These are phyloP conservation scores for Talaromyces sp. DNA, from an alignment of 2,329 filamentous ascomycete species.

Conservation along the genomic window DNA sequence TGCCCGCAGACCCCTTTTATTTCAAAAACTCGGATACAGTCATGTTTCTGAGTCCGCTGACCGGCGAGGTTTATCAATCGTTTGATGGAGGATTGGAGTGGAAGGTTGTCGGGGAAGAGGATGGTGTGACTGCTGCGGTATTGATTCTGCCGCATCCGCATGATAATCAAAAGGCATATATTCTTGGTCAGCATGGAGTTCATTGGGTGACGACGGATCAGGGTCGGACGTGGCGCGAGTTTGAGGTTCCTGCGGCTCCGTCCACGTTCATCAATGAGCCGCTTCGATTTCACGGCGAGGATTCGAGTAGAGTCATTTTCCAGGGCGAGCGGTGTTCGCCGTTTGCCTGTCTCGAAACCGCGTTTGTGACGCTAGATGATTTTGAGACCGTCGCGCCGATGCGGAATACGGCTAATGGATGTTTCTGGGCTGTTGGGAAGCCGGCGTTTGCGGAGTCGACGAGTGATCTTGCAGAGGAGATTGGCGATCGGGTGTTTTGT, in stretches of 20 bases:
- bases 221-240: constrained; percentile 77
- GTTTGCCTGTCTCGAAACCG: constrained; percentile 61
- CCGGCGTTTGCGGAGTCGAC: constrained; percentile 58
- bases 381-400: constrained; percentile 70
- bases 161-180: constrained; percentile 75
- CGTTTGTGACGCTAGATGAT: constrained; percentile 78
- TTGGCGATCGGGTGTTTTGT: constrained; percentile 74
- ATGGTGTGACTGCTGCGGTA: constrained; percentile 49
- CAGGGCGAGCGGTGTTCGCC: constrained; percentile 69
- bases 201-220: constrained; percentile 84
- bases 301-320: constrained; percentile 83
- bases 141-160: constrained; percentile 74
- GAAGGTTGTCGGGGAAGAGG: constrained; percentile 58
- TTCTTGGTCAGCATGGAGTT: constrained; percentile 63
- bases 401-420: constrained; percentile 68
- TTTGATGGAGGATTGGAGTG: constrained; percentile 77
- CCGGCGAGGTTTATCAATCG: constrained; percentile 71
- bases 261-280: constrained; percentile 53
- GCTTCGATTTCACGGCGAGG: constrained; percentile 77
- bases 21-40: constrained; percentile 86
- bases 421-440: constrained; percentile 82
- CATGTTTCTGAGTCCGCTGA: constrained; percentile 67
- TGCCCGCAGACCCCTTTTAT: constrained; percentile 73
- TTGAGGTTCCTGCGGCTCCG: constrained; percentile 61
- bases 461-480: constrained; percentile 59